These are phyloP conservation scores for Pharnaceum exiguum DNA, from an alignment of 148 eudicot species.

Conservation along the genomic window DNA sequence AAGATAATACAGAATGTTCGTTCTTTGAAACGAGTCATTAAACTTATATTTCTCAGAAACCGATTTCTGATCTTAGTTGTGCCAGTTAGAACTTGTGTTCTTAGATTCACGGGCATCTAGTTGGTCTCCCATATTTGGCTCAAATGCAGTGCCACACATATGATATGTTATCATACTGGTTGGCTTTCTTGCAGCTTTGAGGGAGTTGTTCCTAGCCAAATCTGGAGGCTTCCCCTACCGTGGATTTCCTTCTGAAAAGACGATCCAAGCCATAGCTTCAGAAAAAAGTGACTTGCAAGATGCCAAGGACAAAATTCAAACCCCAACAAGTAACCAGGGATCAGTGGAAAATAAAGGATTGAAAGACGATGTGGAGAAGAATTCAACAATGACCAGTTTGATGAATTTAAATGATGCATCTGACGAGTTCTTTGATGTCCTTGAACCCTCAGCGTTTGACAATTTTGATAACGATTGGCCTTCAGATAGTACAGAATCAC, in stretches of 20 bases:
- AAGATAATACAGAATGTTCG: not conserved
- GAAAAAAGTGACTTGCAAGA: constrained; percentile 24
- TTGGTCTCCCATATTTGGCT: not conserved
- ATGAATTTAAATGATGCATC: constrained; percentile 45
- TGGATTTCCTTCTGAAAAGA: constrained; percentile 29
- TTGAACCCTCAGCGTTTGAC: constrained; percentile 46
- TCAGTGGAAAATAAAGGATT: constrained; percentile 12
- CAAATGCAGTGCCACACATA: not conserved
- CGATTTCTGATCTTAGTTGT: no score
- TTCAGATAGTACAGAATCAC: constrained; percentile 28
- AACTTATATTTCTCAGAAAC: no score
- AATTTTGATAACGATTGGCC: constrained; percentile 40
- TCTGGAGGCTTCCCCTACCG: constrained; percentile 24
- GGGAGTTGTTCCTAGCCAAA: constrained; percentile 56
- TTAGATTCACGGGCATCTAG: no score
- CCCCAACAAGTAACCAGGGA: constrained; percentile 7
- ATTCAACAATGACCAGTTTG: constrained; percentile 34
- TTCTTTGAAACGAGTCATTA: not conserved
- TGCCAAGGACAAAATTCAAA: constrained; percentile 21
- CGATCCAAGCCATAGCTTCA: constrained; percentile 23
- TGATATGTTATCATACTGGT: not conserved
- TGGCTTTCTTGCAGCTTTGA: constrained; percentile 41
- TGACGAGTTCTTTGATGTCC: constrained; percentile 75
- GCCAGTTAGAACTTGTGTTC: no score
- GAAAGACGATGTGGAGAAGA: constrained; percentile 26